Conservation (phyloP, 2,329 filamentous ascomycete genomes). For the Neofusicoccum kwambonambiense region DNA sequence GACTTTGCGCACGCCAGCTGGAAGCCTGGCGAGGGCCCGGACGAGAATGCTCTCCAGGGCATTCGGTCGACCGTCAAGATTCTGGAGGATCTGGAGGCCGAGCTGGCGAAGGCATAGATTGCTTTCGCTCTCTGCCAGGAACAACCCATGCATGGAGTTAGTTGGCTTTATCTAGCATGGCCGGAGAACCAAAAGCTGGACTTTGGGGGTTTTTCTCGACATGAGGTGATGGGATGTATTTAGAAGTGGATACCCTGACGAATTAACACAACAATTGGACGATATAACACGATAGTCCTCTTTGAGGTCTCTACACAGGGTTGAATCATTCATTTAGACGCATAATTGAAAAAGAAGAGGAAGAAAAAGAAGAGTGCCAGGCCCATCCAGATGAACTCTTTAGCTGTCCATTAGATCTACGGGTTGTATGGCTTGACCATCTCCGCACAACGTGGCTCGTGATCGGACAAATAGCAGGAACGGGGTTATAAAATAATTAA, state of each 20-base stretch:
- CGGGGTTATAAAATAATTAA: too few relatives aligned
- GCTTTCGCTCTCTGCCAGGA: background rate
- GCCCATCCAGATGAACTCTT: too few relatives aligned
- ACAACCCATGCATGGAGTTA: background rate
- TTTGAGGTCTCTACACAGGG: too few relatives aligned
- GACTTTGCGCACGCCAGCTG: constrained; percentile 94
- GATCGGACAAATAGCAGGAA: too few relatives aligned
- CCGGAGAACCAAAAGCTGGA: background rate
- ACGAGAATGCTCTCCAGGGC: constrained; percentile 78
- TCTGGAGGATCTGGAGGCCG: constrained; percentile 60
- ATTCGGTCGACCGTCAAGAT: constrained; percentile 70
- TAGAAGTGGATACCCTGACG: constrained; percentile 4
- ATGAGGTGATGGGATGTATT: background rate
- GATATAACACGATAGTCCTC: too few relatives aligned
- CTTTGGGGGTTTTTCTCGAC: background rate
- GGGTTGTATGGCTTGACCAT: too few relatives aligned
- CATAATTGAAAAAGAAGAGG: too few relatives aligned
- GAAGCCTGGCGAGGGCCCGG: constrained; percentile 76
- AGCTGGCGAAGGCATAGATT: constrained; percentile 26
- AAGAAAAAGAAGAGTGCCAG: too few relatives aligned
- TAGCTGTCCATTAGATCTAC: too few relatives aligned
- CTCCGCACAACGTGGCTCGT: too few relatives aligned
- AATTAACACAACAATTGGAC: background rate
- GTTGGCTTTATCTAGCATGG: background rate
- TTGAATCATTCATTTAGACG: too few relatives aligned